These are phyloP conservation scores for Nymphaea colorata DNA, from an alignment of 164 flowering plant genomes.

Conservation along the genomic window DNA sequence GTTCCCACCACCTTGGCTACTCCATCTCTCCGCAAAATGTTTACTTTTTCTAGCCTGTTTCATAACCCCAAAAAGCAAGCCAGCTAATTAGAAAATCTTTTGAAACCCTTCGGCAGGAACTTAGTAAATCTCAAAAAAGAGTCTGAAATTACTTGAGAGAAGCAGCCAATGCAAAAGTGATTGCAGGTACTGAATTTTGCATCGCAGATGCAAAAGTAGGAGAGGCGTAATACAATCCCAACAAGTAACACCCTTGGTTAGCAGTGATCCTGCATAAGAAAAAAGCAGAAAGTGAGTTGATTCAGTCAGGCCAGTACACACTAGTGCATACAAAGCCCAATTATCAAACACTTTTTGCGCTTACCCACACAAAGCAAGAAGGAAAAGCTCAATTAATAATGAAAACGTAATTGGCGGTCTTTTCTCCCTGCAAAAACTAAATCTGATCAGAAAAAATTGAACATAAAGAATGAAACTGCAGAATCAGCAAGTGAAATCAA, in stretches of 20 bases:
- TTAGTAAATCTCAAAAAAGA: neutral
- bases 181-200: constrained; percentile 78
- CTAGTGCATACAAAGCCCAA: no score
- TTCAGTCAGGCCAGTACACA: neutral
- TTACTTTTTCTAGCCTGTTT: constrained; percentile 43
- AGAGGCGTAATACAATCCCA: constrained; percentile 66
- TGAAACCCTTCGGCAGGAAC: neutral
- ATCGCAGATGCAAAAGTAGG: constrained; percentile 84
- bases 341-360: constrained; percentile 4
- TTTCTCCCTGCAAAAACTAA: constrained; percentile 34
- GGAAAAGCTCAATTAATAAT: constrained; percentile 55
- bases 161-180: constrained; percentile 67
- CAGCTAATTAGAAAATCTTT: neutral
- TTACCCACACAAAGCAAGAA: constrained; percentile 64
- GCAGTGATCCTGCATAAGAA: constrained; percentile 51
- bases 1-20: constrained; percentile 62
- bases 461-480: neutral
- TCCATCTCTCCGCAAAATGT: constrained; percentile 44
- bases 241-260: constrained; percentile 67
- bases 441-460: neutral
- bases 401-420: constrained; percentile 65
- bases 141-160: constrained; percentile 30
- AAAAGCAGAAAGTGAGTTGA: neutral
- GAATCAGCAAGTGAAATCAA: no score
- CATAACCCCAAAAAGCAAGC: neutral